Base-by-base conservation (phyloP, 768 basidiomycete genomes). In the Suillus subaureus region DNA sequence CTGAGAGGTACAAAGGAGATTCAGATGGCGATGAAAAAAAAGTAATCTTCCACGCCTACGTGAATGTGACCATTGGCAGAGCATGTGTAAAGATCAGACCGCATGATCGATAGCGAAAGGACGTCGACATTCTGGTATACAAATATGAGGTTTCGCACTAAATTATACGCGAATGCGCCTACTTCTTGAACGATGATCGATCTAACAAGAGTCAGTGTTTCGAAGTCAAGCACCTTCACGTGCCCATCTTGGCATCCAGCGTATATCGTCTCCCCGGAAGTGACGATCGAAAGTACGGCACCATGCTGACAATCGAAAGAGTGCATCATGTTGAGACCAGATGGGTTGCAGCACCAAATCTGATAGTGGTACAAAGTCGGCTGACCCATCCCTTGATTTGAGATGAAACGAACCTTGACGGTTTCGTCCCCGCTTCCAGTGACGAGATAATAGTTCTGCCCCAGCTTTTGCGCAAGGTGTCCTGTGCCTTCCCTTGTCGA, bases 201-300 rank as follows among this genome's bases (percentile, higher is more conserved):
- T 60, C 97, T 81, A 33, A 99, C 89, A 43, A 93, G 80, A 0
- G 94, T 94, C 68, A 88, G 89, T 0, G 96, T 97, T 74, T 96
- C 95, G 9, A 97, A 78, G 75, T 98, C 96, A 78, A 93, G 87
- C 6, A 98, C 89, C 68, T 91, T 91, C 70, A 98, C 93, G 70
- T 92, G 89, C 3, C 97, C 97, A 68, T 94, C 95, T 77, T 99
- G 97, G 70, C 96, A 92, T 0, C 95, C 97, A 8, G 94, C 97
- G 71, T 91, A 97, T 26, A 98, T 82, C 1, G 93, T 92, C 23
- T 93, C 92, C 26, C 89, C 90, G 40, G 83, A 82, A 0, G 86
- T 85, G 2, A 87, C 87, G 33, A 99, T 82, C 0, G 94, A 87
- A n/a, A 96, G 81, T 7, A 97, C 88, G 0, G 94, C 96, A 2